Percentiles rank a stretch among this genome's conserved stretches.
Conservation (phyloP, 805 yeast genomes). For the Myxozyma monticola region DNA sequence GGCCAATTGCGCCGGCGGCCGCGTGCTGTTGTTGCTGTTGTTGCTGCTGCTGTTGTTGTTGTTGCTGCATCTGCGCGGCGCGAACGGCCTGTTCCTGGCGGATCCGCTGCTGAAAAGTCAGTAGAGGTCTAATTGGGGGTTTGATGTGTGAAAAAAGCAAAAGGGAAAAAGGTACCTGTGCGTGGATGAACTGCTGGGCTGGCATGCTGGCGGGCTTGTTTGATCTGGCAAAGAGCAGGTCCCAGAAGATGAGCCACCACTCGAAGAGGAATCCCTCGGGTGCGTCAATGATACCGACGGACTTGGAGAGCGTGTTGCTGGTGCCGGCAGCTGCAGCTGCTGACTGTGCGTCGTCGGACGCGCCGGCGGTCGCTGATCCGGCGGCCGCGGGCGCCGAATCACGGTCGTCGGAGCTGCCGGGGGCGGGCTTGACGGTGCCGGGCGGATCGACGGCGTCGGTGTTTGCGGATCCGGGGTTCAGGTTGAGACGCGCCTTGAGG, state of each 20-base stretch:
- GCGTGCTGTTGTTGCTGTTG: conserved; percentile 40
- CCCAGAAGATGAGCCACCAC: conserved; percentile 98
- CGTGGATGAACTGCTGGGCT: conserved; percentile 72
- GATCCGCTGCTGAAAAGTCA: conserved; percentile 43
- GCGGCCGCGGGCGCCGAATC: neutral
- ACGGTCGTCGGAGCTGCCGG: conserved; percentile 1
- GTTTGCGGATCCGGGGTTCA: conserved; percentile 1
- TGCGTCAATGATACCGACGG: conserved; percentile 56
- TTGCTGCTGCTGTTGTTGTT: too few relatives aligned
- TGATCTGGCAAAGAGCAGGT: conserved; percentile 79
- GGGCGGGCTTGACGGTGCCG: conserved; percentile 1
- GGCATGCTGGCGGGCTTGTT: conserved; percentile 56
- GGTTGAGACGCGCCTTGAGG: neutral
- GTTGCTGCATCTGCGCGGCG: conserved; percentile 42
- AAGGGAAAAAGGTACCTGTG: conserved; percentile 21
- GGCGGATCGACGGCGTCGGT: conserved; percentile 3
- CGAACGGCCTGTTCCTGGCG: conserved; percentile 47
- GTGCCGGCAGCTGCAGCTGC: neutral
- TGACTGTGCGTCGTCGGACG: neutral
- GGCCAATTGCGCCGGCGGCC: conserved; percentile 18
- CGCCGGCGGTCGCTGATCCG: neutral
- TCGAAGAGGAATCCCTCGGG: conserved; percentile 86
- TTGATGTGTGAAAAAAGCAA: neutral
- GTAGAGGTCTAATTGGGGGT: neutral
- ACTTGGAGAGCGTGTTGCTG: conserved; percentile 13